phyloP scores from a whole-genome alignment of 139 green algal genomes.

The Parachlorella kessleri region DNA sequence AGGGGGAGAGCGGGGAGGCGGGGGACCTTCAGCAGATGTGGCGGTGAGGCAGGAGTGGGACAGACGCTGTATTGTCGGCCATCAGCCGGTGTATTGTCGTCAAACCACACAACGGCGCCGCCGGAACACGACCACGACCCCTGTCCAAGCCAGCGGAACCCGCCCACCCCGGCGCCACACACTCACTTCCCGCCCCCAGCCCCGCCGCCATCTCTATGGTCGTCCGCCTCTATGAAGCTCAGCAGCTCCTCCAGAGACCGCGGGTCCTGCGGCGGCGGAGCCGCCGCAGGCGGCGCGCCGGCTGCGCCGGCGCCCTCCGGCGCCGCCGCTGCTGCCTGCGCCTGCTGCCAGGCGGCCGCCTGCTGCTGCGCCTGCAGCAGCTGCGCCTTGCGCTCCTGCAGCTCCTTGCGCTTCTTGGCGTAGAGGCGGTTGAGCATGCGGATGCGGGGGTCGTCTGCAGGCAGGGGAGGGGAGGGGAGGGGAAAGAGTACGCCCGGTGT shows the following conservation, averaged over 20 bases:
- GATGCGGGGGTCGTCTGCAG: slow-evolving; percentile 61
- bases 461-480: neutral
- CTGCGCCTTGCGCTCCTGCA: slow-evolving; percentile 44
- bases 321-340: neutral
- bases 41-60: too few relatives aligned
- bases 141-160: too few relatives aligned
- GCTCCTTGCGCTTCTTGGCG: slow-evolving; percentile 67
- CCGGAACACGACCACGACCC: too few relatives aligned
- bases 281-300: neutral
- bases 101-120: too few relatives aligned
- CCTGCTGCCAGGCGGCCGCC: slow-evolving; percentile 6
- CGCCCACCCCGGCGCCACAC: neutral
- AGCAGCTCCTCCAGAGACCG: slow-evolving; percentile 63
- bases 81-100: too few relatives aligned
- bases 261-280: slow-evolving; percentile 19
- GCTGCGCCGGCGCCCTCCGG: neutral
- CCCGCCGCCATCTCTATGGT: neutral
- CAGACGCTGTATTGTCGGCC: too few relatives aligned
- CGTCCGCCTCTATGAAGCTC: slow-evolving; percentile 67
- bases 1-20: neutral
- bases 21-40: too few relatives aligned
- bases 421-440: slow-evolving; percentile 79
- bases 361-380: slow-evolving; percentile 3
- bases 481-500: too few relatives aligned
- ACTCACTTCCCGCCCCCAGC: neutral